These are phyloP conservation scores for Stagonosporopsis tanaceti DNA, from an alignment of 2,329 filamentous ascomycete species.

Conservation along the genomic window DNA sequence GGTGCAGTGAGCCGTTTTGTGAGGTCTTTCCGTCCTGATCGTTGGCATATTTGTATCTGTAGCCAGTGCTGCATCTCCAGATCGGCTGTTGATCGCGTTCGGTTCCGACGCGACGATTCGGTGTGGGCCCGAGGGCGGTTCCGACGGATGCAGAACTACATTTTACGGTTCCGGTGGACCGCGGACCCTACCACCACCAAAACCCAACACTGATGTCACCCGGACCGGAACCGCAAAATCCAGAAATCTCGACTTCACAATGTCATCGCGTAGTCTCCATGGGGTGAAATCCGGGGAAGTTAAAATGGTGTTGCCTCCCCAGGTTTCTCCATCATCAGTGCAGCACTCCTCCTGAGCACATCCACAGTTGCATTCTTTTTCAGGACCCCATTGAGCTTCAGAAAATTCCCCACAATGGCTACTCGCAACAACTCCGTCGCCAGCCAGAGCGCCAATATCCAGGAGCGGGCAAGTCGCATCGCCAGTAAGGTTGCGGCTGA, in stretches of 20 bases:
- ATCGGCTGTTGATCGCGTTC: background rate
- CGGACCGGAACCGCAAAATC: background rate
- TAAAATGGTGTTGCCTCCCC: conserved; percentile 57
- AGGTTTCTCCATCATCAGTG: conserved; percentile 5
- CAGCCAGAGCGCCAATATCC: conserved; percentile 27
- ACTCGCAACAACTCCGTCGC: conserved; percentile 20
- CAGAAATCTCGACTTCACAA: background rate
- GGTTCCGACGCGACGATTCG: background rate
- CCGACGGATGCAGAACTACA: background rate
- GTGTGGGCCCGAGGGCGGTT: background rate
- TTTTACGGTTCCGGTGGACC: background rate
- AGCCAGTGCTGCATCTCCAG: background rate
- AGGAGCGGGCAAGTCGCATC: conserved; percentile 32
- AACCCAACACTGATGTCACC: background rate
- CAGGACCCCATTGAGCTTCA: background rate
- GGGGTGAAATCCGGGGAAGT: conserved; percentile 77
- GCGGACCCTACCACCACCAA: too few species aligned
- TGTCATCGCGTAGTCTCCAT: conserved; percentile 54
- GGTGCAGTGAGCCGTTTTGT: background rate
- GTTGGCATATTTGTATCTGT: background rate
- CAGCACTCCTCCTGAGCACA: conserved; percentile 2
- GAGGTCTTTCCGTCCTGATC: background rate
- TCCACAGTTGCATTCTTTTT: background rate
- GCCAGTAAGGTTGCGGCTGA: conserved; percentile 33
- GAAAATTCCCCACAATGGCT: conserved; percentile 11